Evolutionary conservation across 306 rosid genomes (phyloP), one percentile per base, ranked within the genome.

Genomic region (Acmispon strigosus): DNA sequence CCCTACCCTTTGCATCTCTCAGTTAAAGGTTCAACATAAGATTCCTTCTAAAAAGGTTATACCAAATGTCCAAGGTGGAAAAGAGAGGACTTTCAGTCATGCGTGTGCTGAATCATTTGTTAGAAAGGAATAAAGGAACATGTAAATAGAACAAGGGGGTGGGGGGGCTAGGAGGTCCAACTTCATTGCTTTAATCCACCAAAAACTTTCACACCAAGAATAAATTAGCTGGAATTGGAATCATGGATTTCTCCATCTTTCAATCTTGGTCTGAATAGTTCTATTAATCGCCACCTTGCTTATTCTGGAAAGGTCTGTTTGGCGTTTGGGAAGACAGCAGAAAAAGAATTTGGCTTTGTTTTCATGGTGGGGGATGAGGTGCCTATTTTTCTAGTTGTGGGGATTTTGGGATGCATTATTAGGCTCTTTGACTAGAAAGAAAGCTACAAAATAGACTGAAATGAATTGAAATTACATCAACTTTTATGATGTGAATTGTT

Each of bases 151-250:
- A 50, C 59, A 50, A 13, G 12, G 29, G 11, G 27, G 62, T 61
- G 62, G 19, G 70, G 45, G 20, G 76, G 73, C 27, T 43, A 67
- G 70, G 63, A 52, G 75, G 80, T 73, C 79, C 72, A 77, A 55
- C 34, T 56, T 57, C 52, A 36, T 49, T 67, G 72, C 74, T 51
- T 50, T 44, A 49, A 70, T 85, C 83, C 75, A 70, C 81, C 85
- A 80, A 74, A 62, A 55, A 43, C 60, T 61, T 70, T 59, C 44
- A 69, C 58, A 45, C 9, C 22, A 56, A 62, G 78, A 79, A 77
- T 83, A 32, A 75, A 86, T 88, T 84, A 85, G 85, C 70, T 62
- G 36, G 70, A 65, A 81, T 73, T 62, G 45, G 77, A 82, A 79
- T 86, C 72, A 72, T 68, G 78, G 74, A 83, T 19, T 68, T 75